A percentile compares a stretch with the other conserved stretches of the same genome.
These are phyloP conservation scores for Rhizoclosmatium globosum DNA, from an alignment of 192 early-diverging fungal species.

Conservation along the genomic window DNA sequence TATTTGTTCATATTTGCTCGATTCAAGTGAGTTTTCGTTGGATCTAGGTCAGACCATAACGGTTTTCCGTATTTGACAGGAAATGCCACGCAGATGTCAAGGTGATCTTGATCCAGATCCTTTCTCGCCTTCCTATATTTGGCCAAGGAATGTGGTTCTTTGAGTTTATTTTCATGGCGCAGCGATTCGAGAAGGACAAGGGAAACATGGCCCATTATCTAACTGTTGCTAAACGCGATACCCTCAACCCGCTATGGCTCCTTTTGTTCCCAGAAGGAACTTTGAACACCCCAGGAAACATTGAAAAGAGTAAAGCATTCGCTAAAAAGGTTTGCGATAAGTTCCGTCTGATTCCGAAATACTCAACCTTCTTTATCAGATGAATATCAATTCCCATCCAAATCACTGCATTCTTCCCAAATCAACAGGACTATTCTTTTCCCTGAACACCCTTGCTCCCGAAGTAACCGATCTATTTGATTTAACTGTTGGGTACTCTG, in stretches of 20 bases:
- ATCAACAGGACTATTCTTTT: conserved; percentile 81
- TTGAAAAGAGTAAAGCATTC: conserved; percentile 70
- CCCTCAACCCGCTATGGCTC: conserved; percentile 81
- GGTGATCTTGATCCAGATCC: conserved; percentile 87
- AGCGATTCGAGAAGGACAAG: conserved; percentile 82
- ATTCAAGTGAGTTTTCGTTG: conserved; percentile 17
- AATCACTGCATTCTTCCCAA: conserved; percentile 83
- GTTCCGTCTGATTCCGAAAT: not conserved
- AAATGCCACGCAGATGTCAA: conserved; percentile 84
- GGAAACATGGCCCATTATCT: conserved; percentile 43
- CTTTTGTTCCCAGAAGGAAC: conserved; percentile 98
- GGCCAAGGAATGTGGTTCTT: conserved; percentile 90
- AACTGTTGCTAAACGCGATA: not conserved
- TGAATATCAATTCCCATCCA: conserved; percentile 49
- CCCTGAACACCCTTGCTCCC: conserved; percentile 70
- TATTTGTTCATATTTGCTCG: conserved; percentile 66
- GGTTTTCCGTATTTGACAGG: conserved; percentile 23
- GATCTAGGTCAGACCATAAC: not conserved
- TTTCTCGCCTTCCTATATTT: conserved; percentile 86
- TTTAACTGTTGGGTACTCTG: conserved; percentile 88
- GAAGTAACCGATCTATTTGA: conserved; percentile 85
- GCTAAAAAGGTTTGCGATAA: conserved; percentile 58
- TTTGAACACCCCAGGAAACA: conserved; percentile 79
- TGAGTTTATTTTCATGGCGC: conserved; percentile 94
- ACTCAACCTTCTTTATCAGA: conserved; percentile 14